Percentiles rank a stretch among this genome's conserved stretches.
These are phyloP conservation scores for Fremontodendron californicum DNA, from an alignment of 345 rosid genomes.

Conservation along the genomic window DNA sequence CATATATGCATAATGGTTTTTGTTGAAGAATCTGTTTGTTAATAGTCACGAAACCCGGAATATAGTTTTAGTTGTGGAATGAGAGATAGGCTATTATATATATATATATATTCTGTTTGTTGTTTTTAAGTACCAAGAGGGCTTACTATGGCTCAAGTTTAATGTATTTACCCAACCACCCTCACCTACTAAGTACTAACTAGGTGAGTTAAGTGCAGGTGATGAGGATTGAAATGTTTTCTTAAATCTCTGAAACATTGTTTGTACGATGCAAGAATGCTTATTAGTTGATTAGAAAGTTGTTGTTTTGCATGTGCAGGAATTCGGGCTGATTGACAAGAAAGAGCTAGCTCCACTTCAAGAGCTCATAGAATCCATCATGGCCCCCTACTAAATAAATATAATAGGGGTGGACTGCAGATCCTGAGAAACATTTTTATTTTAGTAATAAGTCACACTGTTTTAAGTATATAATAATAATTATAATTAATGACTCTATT, in stretches of 20 bases:
- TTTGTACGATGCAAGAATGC: not conserved
- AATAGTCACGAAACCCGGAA: not conserved
- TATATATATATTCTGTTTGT: not conserved
- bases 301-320: constrained; percentile 40
- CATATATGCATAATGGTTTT: not conserved
- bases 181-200: too few species aligned
- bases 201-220: not conserved
- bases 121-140: not conserved
- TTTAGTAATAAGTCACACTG: not conserved
- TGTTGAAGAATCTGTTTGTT: not conserved
- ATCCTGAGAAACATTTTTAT: constrained; percentile 1
- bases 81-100: not conserved
- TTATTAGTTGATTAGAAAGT: not conserved
- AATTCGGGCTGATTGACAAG: constrained; percentile 91
- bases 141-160: too few species aligned
- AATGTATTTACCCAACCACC: too few species aligned
- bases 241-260: not conserved
- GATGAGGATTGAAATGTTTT: not conserved
- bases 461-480: not conserved
- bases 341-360: constrained; percentile 97
- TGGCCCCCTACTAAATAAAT: constrained; percentile 55
- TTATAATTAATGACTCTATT: not conserved
- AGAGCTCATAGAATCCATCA: constrained; percentile 87
- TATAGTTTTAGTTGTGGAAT: not conserved
- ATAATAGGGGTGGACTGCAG: not conserved